Percentiles rank a stretch among this genome's conserved stretches.
phyloP scores from a whole-genome alignment of 176 grass and related monocot genomes.

The Aegilops umbellulata region DNA sequence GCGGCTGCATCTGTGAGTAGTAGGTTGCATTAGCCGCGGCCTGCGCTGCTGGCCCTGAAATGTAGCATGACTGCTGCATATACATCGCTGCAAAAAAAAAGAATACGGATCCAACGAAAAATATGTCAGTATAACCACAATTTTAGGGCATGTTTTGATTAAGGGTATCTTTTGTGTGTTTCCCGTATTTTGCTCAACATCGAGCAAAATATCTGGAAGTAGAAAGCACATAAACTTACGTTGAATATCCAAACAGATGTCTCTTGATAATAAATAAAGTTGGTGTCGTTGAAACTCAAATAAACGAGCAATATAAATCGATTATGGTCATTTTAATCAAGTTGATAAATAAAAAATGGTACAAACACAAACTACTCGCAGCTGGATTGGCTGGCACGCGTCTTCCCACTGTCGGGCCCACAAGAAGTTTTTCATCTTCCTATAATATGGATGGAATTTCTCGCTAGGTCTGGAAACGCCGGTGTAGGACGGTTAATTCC shows the following conservation, averaged over 20 bases:
- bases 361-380: neutral
- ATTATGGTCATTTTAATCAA: neutral
- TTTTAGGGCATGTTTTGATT: too few species aligned
- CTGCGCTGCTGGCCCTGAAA: neutral
- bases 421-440: neutral
- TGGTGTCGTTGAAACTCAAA: too few species aligned
- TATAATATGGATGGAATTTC: neutral
- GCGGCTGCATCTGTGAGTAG: neutral
- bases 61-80: constrained; percentile 22
- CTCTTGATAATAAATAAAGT: too few species aligned
- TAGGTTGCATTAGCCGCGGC: constrained; percentile 22
- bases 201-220: too few species aligned
- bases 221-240: too few species aligned
- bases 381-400: neutral
- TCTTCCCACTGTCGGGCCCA: neutral
- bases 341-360: neutral
- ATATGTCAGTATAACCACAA: neutral
- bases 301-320: neutral
- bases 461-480: neutral
- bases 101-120: neutral
- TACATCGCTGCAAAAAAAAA: constrained; percentile 26
- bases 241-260: too few species aligned
- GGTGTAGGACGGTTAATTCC: too few species aligned
- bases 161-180: too few species aligned
- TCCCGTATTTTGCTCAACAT: too few species aligned